Conservation (phyloP, 106 monocot species). For the Chionographis japonica region DNA sequence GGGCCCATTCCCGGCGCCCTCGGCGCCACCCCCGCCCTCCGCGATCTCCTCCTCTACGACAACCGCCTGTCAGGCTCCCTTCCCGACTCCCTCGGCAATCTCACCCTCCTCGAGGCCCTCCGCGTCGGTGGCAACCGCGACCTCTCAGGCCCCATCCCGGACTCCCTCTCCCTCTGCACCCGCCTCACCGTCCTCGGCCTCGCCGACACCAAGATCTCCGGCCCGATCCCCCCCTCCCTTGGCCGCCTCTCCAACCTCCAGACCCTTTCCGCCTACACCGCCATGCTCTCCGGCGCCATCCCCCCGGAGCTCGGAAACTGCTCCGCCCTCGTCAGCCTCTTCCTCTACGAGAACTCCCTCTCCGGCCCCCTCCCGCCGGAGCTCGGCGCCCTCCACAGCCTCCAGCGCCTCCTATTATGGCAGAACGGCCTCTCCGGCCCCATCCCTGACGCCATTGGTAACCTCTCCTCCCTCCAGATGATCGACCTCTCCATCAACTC, state of each 20-base stretch:
- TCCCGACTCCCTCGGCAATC: slow-evolving; percentile 52
- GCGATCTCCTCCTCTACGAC: slow-evolving; percentile 64
- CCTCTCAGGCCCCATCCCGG: slow-evolving; percentile 63
- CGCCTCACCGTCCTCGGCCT: slow-evolving; percentile 74
- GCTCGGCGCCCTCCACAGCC: slow-evolving; percentile 51
- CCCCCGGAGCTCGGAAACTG: slow-evolving; percentile 81
- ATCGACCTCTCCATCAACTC: slow-evolving; percentile 93
- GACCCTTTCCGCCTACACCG: slow-evolving; percentile 77
- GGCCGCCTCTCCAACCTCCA: slow-evolving; percentile 59
- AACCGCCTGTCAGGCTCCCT: slow-evolving; percentile 65
- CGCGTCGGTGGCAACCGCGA: slow-evolving; percentile 82
- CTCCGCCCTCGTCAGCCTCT: slow-evolving; percentile 51
- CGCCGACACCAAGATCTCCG: slow-evolving; percentile 81
- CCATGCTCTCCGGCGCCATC: slow-evolving; percentile 73
- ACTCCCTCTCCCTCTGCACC: slow-evolving; percentile 44
- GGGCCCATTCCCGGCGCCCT: slow-evolving; percentile 45
- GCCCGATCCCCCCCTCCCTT: slow-evolving; percentile 52
- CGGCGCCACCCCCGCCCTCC: slow-evolving; percentile 21
- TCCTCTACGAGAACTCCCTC: slow-evolving; percentile 88
- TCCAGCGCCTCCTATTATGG: slow-evolving; percentile 80
- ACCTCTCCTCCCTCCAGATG: slow-evolving; percentile 48
- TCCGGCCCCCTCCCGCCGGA: slow-evolving; percentile 61
- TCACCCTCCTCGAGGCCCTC: slow-evolving; percentile 48
- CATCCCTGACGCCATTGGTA: slow-evolving; percentile 67
- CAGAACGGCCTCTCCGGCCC: slow-evolving; percentile 69